phyloP scores from a whole-genome alignment of 352 stramenopile species.

The Plasmopara muralis region DNA sequence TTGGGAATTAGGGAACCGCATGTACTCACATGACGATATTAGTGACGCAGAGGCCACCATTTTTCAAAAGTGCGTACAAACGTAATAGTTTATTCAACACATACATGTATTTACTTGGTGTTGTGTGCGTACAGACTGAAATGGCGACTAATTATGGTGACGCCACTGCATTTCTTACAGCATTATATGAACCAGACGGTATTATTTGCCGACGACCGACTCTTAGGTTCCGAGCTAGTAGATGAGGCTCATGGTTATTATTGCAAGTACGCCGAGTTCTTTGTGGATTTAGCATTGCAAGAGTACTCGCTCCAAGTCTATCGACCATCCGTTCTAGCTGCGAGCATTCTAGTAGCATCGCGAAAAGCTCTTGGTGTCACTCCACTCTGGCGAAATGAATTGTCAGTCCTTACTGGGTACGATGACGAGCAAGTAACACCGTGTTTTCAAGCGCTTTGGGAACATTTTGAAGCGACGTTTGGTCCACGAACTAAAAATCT shows the following conservation, averaged over 20 bases:
- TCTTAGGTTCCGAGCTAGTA: conserved; percentile 63
- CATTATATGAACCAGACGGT: conserved; percentile 76
- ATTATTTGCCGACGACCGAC: conserved; percentile 70
- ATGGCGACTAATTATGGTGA: conserved; percentile 65
- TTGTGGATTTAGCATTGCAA: conserved; percentile 78
- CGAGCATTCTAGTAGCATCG: conserved; percentile 66
- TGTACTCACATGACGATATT: conserved; percentile 82
- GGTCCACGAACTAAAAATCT: conserved; percentile 58
- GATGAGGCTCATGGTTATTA: conserved; percentile 76
- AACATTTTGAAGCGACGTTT: conserved; percentile 72
- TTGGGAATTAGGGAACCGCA: conserved; percentile 79
- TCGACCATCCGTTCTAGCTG: conserved; percentile 70
- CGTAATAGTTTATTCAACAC: not conserved
- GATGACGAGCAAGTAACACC: conserved; percentile 67
- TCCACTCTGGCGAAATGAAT: conserved; percentile 76
- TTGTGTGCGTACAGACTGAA: conserved; percentile 38
- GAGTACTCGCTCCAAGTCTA: conserved; percentile 82
- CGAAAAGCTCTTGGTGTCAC: conserved; percentile 72
- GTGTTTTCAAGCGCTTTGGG: conserved; percentile 80
- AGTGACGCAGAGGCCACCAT: conserved; percentile 57
- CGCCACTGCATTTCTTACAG: conserved; percentile 73
- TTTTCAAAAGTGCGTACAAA: conserved; percentile 33
- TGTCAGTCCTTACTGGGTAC: conserved; percentile 78
- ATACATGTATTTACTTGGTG: not conserved
- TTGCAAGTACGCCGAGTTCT: conserved; percentile 81